phyloP scores from a whole-genome alignment of 2,329 filamentous ascomycete species.

The Blastomyces gilchristii region DNA sequence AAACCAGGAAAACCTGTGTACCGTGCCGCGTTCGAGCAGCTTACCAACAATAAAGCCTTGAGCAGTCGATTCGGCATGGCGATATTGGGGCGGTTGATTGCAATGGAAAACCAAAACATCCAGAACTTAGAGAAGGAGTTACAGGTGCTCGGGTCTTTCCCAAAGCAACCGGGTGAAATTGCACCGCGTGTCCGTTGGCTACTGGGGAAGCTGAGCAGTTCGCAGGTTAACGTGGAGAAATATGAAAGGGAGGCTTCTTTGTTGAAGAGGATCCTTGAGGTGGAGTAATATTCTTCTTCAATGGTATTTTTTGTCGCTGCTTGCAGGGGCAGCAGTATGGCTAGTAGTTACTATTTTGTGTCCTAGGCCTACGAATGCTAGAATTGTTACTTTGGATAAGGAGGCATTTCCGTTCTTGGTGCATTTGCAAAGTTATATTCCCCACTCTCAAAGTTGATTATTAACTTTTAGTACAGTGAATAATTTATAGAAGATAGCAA shows the following conservation, averaged over 20 bases:
- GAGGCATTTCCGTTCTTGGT: neutral
- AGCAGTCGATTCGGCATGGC: conserved; percentile 62
- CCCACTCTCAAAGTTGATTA: neutral
- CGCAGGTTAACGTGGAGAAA: conserved; percentile 62
- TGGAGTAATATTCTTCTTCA: conserved; percentile 35
- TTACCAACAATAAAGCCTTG: conserved; percentile 63
- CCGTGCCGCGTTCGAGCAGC: conserved; percentile 64
- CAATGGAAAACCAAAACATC: conserved; percentile 62
- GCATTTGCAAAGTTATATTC: neutral
- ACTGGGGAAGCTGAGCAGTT: conserved; percentile 59
- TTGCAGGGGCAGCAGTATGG: neutral
- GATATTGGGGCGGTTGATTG: conserved; percentile 57
- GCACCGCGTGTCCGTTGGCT: conserved; percentile 59
- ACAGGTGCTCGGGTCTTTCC: conserved; percentile 56
- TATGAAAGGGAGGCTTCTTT: conserved; percentile 62
- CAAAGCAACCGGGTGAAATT: conserved; percentile 59
- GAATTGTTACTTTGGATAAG: neutral
- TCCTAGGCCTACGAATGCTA: no score
- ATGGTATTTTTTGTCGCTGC: neutral
- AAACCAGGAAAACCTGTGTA: conserved; percentile 78
- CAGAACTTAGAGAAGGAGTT: conserved; percentile 73
- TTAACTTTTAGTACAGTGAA: neutral
- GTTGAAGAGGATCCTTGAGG: conserved; percentile 60
- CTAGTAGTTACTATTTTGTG: neutral
- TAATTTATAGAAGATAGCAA: neutral